Evolutionary conservation across 2,329 filamentous ascomycete genomes (phyloP), one percentile per base, ranked within the genome.

Genomic region (Periconia sp.): DNA sequence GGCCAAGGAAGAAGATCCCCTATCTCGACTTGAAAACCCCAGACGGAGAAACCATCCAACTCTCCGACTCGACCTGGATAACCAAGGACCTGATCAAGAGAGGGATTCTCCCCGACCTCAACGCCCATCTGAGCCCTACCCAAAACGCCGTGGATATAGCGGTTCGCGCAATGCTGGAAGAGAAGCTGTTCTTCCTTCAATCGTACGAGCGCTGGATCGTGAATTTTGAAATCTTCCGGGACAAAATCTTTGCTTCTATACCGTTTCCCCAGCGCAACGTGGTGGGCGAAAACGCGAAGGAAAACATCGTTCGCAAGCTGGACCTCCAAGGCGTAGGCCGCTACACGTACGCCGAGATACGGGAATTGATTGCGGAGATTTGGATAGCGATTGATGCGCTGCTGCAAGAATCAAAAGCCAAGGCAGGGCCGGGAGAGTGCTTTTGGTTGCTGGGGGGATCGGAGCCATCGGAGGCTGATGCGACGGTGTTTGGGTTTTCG

Each of bases 151-250:
- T 77, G 0, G 84, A 87, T 65, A 62, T 84, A 9, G 81, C 77
- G 0, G 55, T 87, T 1, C 70, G 79, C 15, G 79, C 82, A 0
- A 59, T 88, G 48, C 54, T 87, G 20, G 85, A 88, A 69, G 84
- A 88, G 18, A 85, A 81, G 65, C 57, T 85, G 14, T 83, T 81
- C 61, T 87, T 86, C 57, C 84, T 80, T 53, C 74, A 80, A 23
- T 66, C 57, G 1, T 74, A 76, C 41, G 85, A 88, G 70, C 75
- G 78, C 55, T 88, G 85, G 85, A 65, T 78, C 2, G 73, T 83
- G 52, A 85, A 87, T 64, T 87, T 82, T 72, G 78, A 82, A 54
- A 68, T 72, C 14, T 86, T 85, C 83, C 80, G 84, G 15, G 77
- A 78, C 47, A 71, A 81, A 37, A 70, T 79, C 0, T 72, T 88